Evolutionary conservation across 2,329 filamentous ascomycete genomes (phyloP).

Genomic region (Trichoderma aggressivum): DNA sequence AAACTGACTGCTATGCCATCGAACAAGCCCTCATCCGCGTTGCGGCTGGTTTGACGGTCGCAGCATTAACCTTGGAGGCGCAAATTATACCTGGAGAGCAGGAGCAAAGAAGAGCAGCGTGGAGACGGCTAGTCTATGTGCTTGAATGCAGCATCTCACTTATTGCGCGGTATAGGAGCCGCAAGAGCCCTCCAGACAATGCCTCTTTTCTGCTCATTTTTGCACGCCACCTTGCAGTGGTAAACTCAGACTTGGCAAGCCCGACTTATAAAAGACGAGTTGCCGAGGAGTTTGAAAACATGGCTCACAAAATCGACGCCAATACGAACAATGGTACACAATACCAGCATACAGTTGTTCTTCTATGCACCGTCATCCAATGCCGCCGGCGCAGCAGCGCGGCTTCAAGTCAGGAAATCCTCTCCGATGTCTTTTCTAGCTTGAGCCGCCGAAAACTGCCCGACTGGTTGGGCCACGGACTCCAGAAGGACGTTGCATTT

Average conservation of each 20-base stretch:
- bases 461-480: conserved; percentile 32
- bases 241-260: conserved; percentile 18
- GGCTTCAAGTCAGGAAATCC: conserved; percentile 36
- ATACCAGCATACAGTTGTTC: conserved; percentile 32
- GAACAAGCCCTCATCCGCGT: conserved; percentile 32
- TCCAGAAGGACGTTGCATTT: conserved; percentile 49
- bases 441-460: conserved; percentile 37
- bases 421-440: conserved; percentile 40
- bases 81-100: conserved; percentile 2
- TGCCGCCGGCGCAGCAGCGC: conserved; percentile 44
- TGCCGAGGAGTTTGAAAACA: conserved; percentile 24
- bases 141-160: conserved; percentile 27
- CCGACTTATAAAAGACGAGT: conserved; percentile 20
- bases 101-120: conserved; percentile 19
- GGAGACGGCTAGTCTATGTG: conserved; percentile 27
- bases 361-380: conserved; percentile 46
- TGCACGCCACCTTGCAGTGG: conserved; percentile 29
- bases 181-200: conserved; percentile 3
- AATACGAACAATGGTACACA: conserved; percentile 20
- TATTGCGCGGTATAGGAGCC: conserved; percentile 19
- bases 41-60: conserved; percentile 30
- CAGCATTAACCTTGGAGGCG: conserved; percentile 23
- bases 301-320: conserved; percentile 20
- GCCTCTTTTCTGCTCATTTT: conserved; percentile 27
- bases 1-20: conserved; percentile 13